Base-by-base conservation (phyloP, 352 stramenopile genomes). In the Globisporangium abappressorium region DNA sequence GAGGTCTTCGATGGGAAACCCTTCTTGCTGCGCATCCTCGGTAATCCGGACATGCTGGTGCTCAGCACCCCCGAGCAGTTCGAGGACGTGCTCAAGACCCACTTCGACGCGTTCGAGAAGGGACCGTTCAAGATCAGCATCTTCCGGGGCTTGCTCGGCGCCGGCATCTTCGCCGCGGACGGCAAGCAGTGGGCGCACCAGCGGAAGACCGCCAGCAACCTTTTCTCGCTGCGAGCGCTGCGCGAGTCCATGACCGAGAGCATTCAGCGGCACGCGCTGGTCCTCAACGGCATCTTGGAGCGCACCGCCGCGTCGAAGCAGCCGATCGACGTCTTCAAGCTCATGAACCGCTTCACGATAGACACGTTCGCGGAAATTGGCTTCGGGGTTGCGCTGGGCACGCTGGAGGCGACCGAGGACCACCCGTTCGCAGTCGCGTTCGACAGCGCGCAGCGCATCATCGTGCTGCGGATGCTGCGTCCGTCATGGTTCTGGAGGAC, bases 271-370 rank as follows among this genome's bases (percentile, higher is more conserved):
- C 70, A 80, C 55, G 30, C 67, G 15, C 7, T 55, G 7, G 64
- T 36, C 22, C 22, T 83, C 6, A 51, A 51, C 43, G 4, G 15
- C 5, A n/a, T 51, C 43, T 62, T 87, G 0, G 30, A 77, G 34
- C 55, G 43, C 26, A 61, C 69, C 0, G 53, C 46, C 28, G 46
- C 69, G 0, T 47, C 20, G 15, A 7, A 26, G 1, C 57, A 75
- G 6, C 12, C 41, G 0, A 15, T 84, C n/a, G 74, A 90, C 57
- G 12, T 88, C 15, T 71, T 73, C 41, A 34, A 74, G 55, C 47
- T 84, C 4, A 65, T 87, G 6, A 80, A 78, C 33, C 62, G 68
- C 26, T 87, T 89, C 64, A 82, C 77, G 30, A 80, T 85, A n/a
- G 75, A 87, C 11, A 68, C 71, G 18, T 85, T 91, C 57, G 62